phyloP scores from a whole-genome alignment of 495 filamentous ascomycete species.

The Penicillium bovifimosum region DNA sequence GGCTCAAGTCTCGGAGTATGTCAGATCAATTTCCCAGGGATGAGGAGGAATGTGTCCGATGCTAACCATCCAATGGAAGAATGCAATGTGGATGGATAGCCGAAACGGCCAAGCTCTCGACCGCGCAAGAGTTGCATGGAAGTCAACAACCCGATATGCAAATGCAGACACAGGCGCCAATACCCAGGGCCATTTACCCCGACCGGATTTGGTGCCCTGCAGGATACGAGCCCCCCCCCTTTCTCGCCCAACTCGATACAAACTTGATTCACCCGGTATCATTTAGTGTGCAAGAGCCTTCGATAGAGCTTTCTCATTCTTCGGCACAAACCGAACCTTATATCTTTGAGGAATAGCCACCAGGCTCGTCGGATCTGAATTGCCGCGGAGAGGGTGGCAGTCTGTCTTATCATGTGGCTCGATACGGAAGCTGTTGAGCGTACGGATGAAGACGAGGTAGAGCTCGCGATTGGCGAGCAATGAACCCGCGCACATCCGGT shows the following conservation, averaged over 20 bases:
- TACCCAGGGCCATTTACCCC: neutral
- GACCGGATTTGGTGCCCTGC: neutral
- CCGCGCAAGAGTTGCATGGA: neutral
- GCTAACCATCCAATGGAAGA: neutral
- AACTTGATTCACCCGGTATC: neutral
- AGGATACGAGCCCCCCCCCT: neutral
- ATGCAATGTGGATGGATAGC: neutral
- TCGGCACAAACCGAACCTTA: conserved; percentile 51
- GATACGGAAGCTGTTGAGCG: conserved; percentile 54
- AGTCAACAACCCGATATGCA: neutral
- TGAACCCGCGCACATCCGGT: conserved; percentile 61
- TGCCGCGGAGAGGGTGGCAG: conserved; percentile 51
- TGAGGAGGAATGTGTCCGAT: conserved; percentile 2
- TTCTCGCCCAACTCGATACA: neutral
- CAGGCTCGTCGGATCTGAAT: conserved; percentile 52
- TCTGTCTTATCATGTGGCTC: conserved; percentile 44
- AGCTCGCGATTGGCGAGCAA: conserved; percentile 59
- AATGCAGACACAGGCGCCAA: neutral
- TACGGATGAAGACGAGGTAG: conserved; percentile 60
- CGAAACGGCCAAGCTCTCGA: neutral
- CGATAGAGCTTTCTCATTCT: conserved; percentile 36
- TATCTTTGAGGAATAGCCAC: conserved; percentile 54
- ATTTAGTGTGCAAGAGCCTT: conserved; percentile 25
- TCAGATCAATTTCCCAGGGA: neutral
- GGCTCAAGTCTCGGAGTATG: neutral